Conservation (phyloP, 2,329 filamentous ascomycete species). For the Trichoderma aggressivum region DNA sequence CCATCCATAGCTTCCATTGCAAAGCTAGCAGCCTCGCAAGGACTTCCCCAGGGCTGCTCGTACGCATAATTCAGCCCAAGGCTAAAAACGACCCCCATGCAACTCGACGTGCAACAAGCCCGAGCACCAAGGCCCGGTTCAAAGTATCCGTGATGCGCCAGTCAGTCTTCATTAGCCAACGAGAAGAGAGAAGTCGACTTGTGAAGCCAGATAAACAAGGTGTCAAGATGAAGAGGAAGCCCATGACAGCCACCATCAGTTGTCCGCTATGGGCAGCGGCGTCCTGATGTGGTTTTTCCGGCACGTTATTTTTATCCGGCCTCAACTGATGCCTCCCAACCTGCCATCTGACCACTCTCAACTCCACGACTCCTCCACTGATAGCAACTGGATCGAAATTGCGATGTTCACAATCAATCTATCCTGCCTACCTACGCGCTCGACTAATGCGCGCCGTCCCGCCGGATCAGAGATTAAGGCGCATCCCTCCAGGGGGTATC, state of each 20-base stretch:
- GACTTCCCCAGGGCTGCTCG: not conserved
- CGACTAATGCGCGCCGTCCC: conserved; percentile 12
- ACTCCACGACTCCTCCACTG: not conserved
- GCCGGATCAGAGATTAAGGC: conserved; percentile 14
- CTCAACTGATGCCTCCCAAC: not conserved
- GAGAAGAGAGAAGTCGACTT: not conserved
- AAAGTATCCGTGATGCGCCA: not conserved
- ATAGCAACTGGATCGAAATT: not conserved
- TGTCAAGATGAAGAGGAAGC: not conserved
- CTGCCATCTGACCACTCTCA: not conserved
- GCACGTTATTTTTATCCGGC: not conserved
- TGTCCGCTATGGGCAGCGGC: not conserved
- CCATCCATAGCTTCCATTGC: not conserved
- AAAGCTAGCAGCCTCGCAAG: not conserved
- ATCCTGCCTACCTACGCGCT: conserved; percentile 8
- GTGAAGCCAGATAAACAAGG: not conserved
- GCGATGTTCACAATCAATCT: not conserved
- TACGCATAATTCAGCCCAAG: not conserved
- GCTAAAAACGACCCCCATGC: not conserved
- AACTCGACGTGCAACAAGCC: not conserved
- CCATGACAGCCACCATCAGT: conserved; percentile 7
- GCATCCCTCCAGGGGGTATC: not conserved
- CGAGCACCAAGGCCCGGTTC: not conserved
- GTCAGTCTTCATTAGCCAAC: conserved; percentile 10
- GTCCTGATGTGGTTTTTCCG: not conserved